Evolutionary conservation across 768 basidiomycete genomes (phyloP).

Genomic region (Trametes cubensis): DNA sequence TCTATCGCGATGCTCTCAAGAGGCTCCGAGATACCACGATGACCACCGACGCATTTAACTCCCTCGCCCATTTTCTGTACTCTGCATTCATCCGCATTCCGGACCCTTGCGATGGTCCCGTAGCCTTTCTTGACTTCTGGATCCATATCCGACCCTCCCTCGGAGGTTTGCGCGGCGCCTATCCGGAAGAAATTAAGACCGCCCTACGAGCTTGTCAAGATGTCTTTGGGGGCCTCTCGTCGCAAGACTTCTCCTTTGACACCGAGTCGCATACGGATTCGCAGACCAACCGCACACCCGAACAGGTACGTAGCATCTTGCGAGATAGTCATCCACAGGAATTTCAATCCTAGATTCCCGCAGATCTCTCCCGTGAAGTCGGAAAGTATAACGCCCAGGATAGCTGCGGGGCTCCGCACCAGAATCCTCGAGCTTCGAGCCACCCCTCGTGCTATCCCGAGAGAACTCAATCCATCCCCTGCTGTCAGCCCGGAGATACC

Average conservation of each 20-base stretch:
- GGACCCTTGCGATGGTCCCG: slow-evolving; percentile 49
- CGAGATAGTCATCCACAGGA: no score
- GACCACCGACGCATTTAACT: slow-evolving; percentile 43
- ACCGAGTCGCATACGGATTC: slow-evolving; percentile 18
- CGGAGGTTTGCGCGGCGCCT: slow-evolving; percentile 20
- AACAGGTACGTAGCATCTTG: not conserved
- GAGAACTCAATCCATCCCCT: not conserved
- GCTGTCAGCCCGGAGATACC: not conserved
- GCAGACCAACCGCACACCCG: not conserved
- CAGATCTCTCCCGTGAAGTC: slow-evolving; percentile 4
- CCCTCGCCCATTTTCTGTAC: slow-evolving; percentile 48
- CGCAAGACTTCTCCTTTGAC: slow-evolving; percentile 44
- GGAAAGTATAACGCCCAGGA: not conserved
- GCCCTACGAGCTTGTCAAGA: slow-evolving; percentile 51
- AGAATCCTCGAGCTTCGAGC: not conserved
- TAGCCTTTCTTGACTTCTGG: slow-evolving; percentile 63
- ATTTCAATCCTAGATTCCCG: no score
- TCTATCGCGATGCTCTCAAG: slow-evolving; percentile 51
- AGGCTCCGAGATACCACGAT: slow-evolving; percentile 43
- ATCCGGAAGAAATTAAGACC: slow-evolving; percentile 47
- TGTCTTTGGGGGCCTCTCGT: slow-evolving; percentile 49
- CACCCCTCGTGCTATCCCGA: not conserved
- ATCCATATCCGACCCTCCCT: slow-evolving; percentile 38
- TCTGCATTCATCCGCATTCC: slow-evolving; percentile 55
- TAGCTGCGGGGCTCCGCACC: not conserved